Conservation (phyloP, 2,329 filamentous ascomycete genomes). For the Phoma sp. region DNA sequence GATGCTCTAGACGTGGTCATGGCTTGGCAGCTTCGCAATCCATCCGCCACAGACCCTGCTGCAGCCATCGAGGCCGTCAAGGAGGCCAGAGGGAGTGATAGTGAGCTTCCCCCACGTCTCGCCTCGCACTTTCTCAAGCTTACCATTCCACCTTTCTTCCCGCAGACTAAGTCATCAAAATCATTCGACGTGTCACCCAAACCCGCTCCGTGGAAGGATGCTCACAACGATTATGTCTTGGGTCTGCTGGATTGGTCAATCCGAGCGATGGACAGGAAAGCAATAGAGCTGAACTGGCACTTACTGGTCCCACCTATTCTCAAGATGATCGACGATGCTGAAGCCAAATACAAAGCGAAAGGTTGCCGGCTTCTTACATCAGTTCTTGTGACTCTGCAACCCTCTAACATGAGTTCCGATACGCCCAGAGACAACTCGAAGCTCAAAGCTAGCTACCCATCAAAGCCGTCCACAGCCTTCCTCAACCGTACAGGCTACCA, state of each 20-base stretch:
- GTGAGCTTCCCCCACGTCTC: conserved; percentile 60
- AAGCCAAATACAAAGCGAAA: conserved; percentile 59
- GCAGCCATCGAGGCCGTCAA: conserved; percentile 57
- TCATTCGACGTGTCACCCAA: conserved; percentile 67
- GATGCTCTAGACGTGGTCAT: conserved; percentile 80
- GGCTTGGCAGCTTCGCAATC: conserved; percentile 88
- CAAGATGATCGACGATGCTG: conserved; percentile 70
- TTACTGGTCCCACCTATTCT: conserved; percentile 74
- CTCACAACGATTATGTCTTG: conserved; percentile 58
- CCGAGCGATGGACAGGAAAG: conserved; percentile 56
- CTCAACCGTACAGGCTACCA: conserved; percentile 65
- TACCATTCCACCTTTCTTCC: conserved; percentile 73
- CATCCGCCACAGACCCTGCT: conserved; percentile 65
- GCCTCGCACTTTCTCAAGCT: conserved; percentile 65
- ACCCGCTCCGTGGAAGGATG: conserved; percentile 65
- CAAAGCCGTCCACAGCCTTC: conserved; percentile 53
- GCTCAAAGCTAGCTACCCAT: conserved; percentile 28
- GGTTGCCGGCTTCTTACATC: conserved; percentile 63
- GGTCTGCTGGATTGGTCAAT: conserved; percentile 70
- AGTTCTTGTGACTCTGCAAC: conserved; percentile 59
- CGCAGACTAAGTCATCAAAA: conserved; percentile 40
- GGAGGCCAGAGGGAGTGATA: conserved; percentile 48
- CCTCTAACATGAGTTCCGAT: background rate
- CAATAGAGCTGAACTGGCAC: conserved; percentile 68
- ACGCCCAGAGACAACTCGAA: no score